Percentiles rank a stretch among this genome's conserved stretches.
Evolutionary conservation across 2,329 filamentous ascomycete species (phyloP).

Genomic region (Nemania sp.): DNA sequence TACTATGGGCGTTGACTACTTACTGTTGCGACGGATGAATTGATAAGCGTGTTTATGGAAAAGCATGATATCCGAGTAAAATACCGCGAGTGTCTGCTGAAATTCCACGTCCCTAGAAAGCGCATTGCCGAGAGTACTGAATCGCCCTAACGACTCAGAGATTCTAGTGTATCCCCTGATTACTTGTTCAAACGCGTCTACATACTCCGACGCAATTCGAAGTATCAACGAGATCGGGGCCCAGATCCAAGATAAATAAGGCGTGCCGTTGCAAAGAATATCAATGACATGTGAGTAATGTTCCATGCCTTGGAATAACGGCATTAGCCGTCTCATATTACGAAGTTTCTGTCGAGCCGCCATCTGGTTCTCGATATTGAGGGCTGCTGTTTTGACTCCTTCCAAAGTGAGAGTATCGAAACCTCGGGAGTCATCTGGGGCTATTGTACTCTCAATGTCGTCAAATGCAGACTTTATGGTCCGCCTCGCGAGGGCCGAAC

Average conservation of each 20-base stretch:
- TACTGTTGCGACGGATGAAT: slow-evolving; percentile 56
- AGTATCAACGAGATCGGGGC: slow-evolving; percentile 49
- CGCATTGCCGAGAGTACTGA: slow-evolving; percentile 51
- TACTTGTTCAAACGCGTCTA: slow-evolving; percentile 51
- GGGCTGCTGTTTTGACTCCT: slow-evolving; percentile 7
- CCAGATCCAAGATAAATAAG: slow-evolving; percentile 56
- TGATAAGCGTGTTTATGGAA: slow-evolving; percentile 62
- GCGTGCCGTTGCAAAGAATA: slow-evolving; percentile 55
- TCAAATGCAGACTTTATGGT: not conserved
- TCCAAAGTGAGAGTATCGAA: slow-evolving; percentile 5
- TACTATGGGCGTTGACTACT: not conserved
- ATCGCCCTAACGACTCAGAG: slow-evolving; percentile 53
- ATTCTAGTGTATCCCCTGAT: slow-evolving; percentile 55
- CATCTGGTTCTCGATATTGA: slow-evolving; percentile 19
- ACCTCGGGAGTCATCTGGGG: slow-evolving; percentile 1
- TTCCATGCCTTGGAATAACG: slow-evolving; percentile 53
- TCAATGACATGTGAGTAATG: slow-evolving; percentile 54
- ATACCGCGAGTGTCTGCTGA: slow-evolving; percentile 55
- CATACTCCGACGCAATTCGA: slow-evolving; percentile 42
- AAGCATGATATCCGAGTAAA: slow-evolving; percentile 61
- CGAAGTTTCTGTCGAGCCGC: slow-evolving; percentile 45
- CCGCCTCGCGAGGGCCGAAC: not conserved
- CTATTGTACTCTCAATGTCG: not conserved
- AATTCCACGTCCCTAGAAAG: slow-evolving; percentile 53
- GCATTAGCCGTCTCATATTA: slow-evolving; percentile 53